These are phyloP conservation scores for Neophaeococcomyces mojaviensis DNA, from an alignment of 2,329 filamentous ascomycete species.

Conservation along the genomic window DNA sequence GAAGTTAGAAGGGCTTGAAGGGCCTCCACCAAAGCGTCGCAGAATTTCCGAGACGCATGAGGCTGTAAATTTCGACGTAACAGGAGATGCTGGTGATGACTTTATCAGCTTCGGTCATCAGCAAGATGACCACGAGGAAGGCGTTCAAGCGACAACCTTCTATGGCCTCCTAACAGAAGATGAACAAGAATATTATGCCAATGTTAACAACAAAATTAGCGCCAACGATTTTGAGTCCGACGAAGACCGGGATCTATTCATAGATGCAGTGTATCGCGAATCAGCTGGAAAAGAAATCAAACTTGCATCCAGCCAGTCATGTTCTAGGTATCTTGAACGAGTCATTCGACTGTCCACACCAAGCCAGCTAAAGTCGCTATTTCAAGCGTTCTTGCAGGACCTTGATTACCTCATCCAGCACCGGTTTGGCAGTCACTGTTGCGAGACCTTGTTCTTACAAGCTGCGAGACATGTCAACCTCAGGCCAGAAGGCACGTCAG, in stretches of 20 bases:
- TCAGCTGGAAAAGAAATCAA: slow-evolving; percentile 90
- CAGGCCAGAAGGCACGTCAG: slow-evolving; percentile 34
- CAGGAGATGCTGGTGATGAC: slow-evolving; percentile 26
- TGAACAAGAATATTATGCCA: slow-evolving; percentile 92
- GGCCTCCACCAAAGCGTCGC: slow-evolving; percentile 33
- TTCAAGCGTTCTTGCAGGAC: slow-evolving; percentile 76
- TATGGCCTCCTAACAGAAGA: slow-evolving; percentile 88
- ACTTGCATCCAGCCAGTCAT: slow-evolving; percentile 90
- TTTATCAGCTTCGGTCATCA: slow-evolving; percentile 33
- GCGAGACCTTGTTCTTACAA: slow-evolving; percentile 82
- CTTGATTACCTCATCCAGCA: slow-evolving; percentile 88
- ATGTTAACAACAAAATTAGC: slow-evolving; percentile 82
- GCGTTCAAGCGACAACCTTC: slow-evolving; percentile 59
- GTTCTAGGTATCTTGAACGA: slow-evolving; percentile 85
- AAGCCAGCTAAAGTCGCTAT: slow-evolving; percentile 76
- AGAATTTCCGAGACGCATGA: slow-evolving; percentile 27
- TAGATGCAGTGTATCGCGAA: slow-evolving; percentile 79
- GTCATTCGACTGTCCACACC: slow-evolving; percentile 74
- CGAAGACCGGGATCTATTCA: slow-evolving; percentile 63
- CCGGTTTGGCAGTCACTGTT: slow-evolving; percentile 94
- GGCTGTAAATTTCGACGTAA: slow-evolving; percentile 12
- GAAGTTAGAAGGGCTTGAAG: slow-evolving; percentile 29
- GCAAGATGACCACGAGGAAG: slow-evolving; percentile 13
- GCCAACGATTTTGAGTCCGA: slow-evolving; percentile 73
- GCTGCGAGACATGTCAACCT: slow-evolving; percentile 65